phyloP scores from a whole-genome alignment of 1,284 basidiomycete species.

The Dichomitus squalens region DNA sequence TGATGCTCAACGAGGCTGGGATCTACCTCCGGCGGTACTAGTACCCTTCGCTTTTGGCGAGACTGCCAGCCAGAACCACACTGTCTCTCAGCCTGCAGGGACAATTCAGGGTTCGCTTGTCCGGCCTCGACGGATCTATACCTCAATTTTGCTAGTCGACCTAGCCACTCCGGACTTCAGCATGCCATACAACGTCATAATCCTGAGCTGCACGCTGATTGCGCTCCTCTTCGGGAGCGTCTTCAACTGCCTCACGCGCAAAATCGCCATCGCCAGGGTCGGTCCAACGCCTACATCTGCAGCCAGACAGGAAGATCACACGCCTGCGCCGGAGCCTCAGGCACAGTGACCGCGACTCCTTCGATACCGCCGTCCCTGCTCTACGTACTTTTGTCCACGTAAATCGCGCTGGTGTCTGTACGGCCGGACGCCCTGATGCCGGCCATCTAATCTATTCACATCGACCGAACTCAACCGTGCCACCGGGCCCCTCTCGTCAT shows the following conservation, averaged over 20 bases:
- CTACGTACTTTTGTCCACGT: not conserved
- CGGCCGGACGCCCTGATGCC: not conserved
- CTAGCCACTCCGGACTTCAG: slow-evolving; percentile 97
- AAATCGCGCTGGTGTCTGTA: not conserved
- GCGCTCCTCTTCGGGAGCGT: slow-evolving; percentile 93
- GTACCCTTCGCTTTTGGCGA: slow-evolving; percentile 42
- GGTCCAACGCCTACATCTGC: slow-evolving; percentile 5
- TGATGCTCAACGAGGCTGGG: slow-evolving; percentile 94
- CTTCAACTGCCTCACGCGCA: slow-evolving; percentile 85
- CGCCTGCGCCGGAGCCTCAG: not conserved
- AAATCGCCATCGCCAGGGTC: slow-evolving; percentile 60
- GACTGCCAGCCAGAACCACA: slow-evolving; percentile 2
- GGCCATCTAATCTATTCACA: not conserved
- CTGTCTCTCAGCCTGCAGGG: not conserved
- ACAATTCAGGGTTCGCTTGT: not conserved
- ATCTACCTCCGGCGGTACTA: slow-evolving; percentile 84
- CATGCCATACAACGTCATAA: slow-evolving; percentile 99
- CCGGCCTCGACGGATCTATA: slow-evolving; percentile 64
- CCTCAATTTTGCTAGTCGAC: slow-evolving; percentile 81
- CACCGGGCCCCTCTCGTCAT: not conserved
- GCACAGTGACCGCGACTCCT: not conserved
- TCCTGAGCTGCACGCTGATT: slow-evolving; percentile 89
- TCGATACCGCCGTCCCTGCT: not conserved
- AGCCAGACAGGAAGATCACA: not conserved
- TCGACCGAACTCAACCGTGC: not conserved